Percentiles rank a stretch among this genome's conserved stretches.
Evolutionary conservation across 257 asterid genomes (phyloP).

Genomic region (Verbena officinalis): DNA sequence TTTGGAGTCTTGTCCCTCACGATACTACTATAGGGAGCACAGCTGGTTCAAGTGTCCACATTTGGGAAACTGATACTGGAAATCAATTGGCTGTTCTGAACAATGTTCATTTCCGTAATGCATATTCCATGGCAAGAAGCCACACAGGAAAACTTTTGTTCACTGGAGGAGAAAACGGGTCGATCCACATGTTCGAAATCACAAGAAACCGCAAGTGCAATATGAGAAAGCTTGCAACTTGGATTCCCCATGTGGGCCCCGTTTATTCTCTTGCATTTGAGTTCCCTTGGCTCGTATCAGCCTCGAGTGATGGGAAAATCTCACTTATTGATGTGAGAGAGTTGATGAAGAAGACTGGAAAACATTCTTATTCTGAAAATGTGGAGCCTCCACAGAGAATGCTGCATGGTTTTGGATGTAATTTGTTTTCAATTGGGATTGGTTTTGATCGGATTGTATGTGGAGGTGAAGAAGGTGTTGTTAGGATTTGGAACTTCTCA

Average conservation of each 20-base stretch:
- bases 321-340: slow-evolving; percentile 84
- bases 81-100: slow-evolving; percentile 39
- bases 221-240: slow-evolving; percentile 60
- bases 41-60: slow-evolving; percentile 72
- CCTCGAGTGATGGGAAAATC: slow-evolving; percentile 85
- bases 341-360: slow-evolving; percentile 63
- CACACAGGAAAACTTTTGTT: slow-evolving; percentile 89
- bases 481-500: slow-evolving; percentile 90
- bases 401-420: slow-evolving; percentile 83
- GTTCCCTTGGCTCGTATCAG: slow-evolving; percentile 94
- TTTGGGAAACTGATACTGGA: slow-evolving; percentile 75
- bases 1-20: slow-evolving; percentile 90
- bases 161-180: slow-evolving; percentile 94
- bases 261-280: slow-evolving; percentile 91
- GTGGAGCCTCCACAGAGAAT: slow-evolving; percentile 89
- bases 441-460: slow-evolving; percentile 86
- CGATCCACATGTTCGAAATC: slow-evolving; percentile 88
- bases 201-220: slow-evolving; percentile 36
- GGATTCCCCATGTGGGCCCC: slow-evolving; percentile 87
- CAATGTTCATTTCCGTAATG: slow-evolving; percentile 60
- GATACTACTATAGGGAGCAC: slow-evolving; percentile 73
- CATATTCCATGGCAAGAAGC: slow-evolving; percentile 75
- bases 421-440: slow-evolving; percentile 69
- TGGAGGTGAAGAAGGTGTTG: slow-evolving; percentile 93
- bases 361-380: slow-evolving; percentile 30